Base-by-base conservation (phyloP, 148 eudicot genomes). In the Dianthus caryophyllus region DNA sequence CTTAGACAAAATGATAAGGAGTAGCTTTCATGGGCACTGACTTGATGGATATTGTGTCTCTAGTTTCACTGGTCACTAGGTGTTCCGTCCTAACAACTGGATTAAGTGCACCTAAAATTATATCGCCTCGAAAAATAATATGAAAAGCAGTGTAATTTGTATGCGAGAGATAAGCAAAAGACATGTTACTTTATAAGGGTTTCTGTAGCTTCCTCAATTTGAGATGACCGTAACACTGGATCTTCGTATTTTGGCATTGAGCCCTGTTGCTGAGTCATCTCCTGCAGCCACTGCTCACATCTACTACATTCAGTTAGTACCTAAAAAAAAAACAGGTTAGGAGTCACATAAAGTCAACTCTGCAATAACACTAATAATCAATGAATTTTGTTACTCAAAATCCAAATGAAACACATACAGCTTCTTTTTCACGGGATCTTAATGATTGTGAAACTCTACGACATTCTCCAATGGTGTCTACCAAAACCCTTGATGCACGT, bases 231-330 rank as follows among this genome's bases (percentile, higher is more conserved):
- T 22, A 88, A 44, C 36, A 86, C 63, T 61, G 96, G 98, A 71
- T 87, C 89, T 60, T 69, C 79, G 59, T 81, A 71, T 70, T 84
- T 88, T 55, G 96, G 90, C 66, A 62, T 67, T 30, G 83, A 81
- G 27, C 85, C 86, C 71, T 88, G 96, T 79, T 76, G 80, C 64
- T 81, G 86, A 49, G 41, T 68, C 61, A 58, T 78, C 4, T 77
- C 84, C 58, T 41, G 65, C 36, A 88, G 75, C 97, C 96, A 90
- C 38, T 78, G 78, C 62, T 88, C 89, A 67, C 75, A 77, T 57
- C 73, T 77, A 53, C 62, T 50, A 77, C 93, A 90, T 82, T 86
- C 90, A 48, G 67, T 66, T 64, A 78, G 56, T 68, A 86, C 81
- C 99, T 94, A 71, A 66, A 74, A 65, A 55, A 33, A 74, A 81